A percentile compares a stretch with the other conserved stretches of the same genome.
phyloP scores from a whole-genome alignment of 257 asterid species.

The Solanum dulcamara region DNA sequence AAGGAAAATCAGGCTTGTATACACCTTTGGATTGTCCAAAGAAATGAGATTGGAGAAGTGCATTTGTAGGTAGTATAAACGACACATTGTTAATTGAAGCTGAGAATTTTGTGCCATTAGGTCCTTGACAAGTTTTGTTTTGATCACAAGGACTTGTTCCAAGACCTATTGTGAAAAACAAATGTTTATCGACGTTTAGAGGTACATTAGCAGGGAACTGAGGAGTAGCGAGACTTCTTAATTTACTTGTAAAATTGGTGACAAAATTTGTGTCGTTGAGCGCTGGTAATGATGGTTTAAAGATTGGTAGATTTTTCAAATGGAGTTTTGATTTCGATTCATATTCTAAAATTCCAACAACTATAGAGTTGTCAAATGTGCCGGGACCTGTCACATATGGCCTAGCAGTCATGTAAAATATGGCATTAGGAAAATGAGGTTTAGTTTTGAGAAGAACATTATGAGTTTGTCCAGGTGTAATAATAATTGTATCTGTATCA shows the following conservation, averaged over 20 bases:
- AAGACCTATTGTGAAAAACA: neutral
- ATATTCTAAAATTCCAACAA: slow-evolving; percentile 38
- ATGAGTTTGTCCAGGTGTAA: neutral
- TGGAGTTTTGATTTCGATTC: slow-evolving; percentile 10
- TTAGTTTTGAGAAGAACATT: neutral
- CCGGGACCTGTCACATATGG: slow-evolving; percentile 2
- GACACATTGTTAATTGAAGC: neutral
- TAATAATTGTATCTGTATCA: neutral
- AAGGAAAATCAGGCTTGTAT: slow-evolving; percentile 36
- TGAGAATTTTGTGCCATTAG: neutral
- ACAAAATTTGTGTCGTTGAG: slow-evolving; percentile 35
- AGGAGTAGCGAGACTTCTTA: neutral
- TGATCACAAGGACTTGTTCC: neutral
- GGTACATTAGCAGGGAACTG: neutral
- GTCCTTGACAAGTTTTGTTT: neutral
- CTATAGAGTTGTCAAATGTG: slow-evolving; percentile 44
- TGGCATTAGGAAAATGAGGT: neutral
- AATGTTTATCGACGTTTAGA: neutral
- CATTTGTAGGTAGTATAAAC: neutral
- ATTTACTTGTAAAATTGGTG: slow-evolving; percentile 17
- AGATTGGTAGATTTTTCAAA: slow-evolving; percentile 20
- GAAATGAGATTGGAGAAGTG: neutral
- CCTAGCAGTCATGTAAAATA: neutral
- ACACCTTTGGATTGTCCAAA: slow-evolving; percentile 14
- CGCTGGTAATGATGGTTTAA: slow-evolving; percentile 29